Base-by-base conservation (phyloP, 140 eudicot species). In the Senecio squalidus region DNA sequence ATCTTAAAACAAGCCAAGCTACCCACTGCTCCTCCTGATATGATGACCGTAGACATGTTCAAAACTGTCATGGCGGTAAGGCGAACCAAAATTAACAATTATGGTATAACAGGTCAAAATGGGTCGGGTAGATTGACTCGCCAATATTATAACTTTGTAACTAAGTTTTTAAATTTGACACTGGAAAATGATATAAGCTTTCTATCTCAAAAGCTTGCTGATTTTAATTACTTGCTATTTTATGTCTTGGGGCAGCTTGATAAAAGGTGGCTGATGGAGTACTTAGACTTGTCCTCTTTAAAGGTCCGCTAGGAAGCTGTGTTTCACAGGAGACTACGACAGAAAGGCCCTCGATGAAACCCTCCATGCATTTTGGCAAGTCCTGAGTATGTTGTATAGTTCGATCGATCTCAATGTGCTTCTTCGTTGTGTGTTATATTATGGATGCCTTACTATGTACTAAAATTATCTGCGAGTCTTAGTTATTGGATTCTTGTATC, bases 221-320 rank as follows among this genome's bases (percentile, higher is more conserved):
- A 2, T 61, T 14, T 48, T 25, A 38, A 13, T 18, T 18, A 25
- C 22, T 58, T 10, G 46, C 65, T 39, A 5, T 49, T 39, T 7
- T 27, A 6, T 16, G 24, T 26, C 25, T 54, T 57, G 16, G 51
- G 55, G 49, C 80, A 93, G 99, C 96, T 93, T 25, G 99, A 93
- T 72, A 93, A 93, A 93, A 93, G 77, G 99, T 93, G 60, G 96
- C 96, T 41, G 96, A 93, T 78, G 99, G 99, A 10, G 68, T 79
- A 74, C 76, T 93, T 48, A 79, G 99, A 73, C 96, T 93, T 63
- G 88, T 93, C 74, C 99, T 92, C 20, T 30, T 88, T 77, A 92
- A 92, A 77, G 99, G 99, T 40, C 94, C 99, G 13, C 66, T 93
- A 0, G 96, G 96, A 58, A 72, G 75, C 52, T 93, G 99, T 34